These are phyloP conservation scores for Cryptococcus depauperatus DNA, from an alignment of 1,284 basidiomycete genomes.

Conservation along the genomic window DNA sequence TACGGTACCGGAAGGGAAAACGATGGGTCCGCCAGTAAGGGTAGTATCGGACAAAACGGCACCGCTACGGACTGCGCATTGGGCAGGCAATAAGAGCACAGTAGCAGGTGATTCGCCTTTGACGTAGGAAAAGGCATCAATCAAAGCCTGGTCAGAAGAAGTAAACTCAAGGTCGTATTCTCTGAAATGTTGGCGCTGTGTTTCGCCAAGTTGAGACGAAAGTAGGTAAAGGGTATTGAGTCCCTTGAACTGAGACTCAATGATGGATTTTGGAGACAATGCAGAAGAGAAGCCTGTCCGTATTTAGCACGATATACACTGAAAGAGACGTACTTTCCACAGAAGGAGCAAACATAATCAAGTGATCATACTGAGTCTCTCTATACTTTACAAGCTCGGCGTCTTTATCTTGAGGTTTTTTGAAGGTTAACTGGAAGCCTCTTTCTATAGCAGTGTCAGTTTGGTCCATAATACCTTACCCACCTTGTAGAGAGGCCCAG, in stretches of 20 bases:
- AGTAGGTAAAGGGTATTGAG: constrained; percentile 81
- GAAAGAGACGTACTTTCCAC: constrained; percentile 57
- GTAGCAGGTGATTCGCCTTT: constrained; percentile 51
- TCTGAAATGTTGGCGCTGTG: constrained; percentile 48
- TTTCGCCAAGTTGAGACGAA: constrained; percentile 52
- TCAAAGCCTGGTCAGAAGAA: constrained; percentile 41
- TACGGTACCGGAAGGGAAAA: constrained; percentile 61
- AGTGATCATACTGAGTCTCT: constrained; percentile 66
- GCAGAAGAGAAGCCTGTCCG: constrained; percentile 39
- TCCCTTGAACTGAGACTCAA: constrained; percentile 58
- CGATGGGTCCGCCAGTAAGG: constrained; percentile 42
- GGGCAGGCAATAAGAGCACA: constrained; percentile 61
- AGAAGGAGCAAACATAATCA: constrained; percentile 73
- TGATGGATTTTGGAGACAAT: constrained; percentile 73
- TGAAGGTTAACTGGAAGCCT: constrained; percentile 75
- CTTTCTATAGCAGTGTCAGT: constrained; percentile 49
- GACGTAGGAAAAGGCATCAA: constrained; percentile 46
- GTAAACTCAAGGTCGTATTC: constrained; percentile 53
- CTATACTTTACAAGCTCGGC: constrained; percentile 63
- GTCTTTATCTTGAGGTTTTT: constrained; percentile 61
- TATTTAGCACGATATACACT: neutral
- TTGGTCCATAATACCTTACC: neutral
- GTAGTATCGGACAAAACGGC: constrained; percentile 28
- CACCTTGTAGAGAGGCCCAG: constrained; percentile 69
- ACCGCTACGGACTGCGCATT: constrained; percentile 51